phyloP scores from a whole-genome alignment of 2,329 filamentous ascomycete genomes.

The Ramichloridium luteum region DNA sequence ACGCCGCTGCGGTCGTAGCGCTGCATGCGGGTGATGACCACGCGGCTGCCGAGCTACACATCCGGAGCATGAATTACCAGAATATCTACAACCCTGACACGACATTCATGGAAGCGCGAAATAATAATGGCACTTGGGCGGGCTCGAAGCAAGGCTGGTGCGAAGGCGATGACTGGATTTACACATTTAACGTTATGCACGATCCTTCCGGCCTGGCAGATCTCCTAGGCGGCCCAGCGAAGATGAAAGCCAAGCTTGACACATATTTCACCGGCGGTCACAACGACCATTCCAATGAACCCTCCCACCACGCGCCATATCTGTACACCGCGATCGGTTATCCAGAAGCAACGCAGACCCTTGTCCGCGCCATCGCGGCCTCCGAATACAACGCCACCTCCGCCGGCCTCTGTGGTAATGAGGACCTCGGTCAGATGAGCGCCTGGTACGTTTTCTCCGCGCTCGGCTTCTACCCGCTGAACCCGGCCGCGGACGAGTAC shows the following conservation, averaged over 20 bases:
- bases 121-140: constrained; percentile 36
- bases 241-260: constrained; percentile 33
- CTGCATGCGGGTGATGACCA: constrained; percentile 26
- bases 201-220: constrained; percentile 31
- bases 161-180: constrained; percentile 40
- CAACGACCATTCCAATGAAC: constrained; percentile 39
- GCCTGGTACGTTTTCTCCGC: constrained; percentile 39
- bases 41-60: constrained; percentile 23
- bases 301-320: constrained; percentile 38
- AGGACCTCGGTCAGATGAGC: constrained; percentile 40
- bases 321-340: constrained; percentile 34
- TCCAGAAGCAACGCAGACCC: constrained; percentile 28
- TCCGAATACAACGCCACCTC: constrained; percentile 36
- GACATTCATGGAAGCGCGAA: constrained; percentile 37
- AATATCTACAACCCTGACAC: constrained; percentile 34
- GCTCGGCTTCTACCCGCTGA: constrained; percentile 37
- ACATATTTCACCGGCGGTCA: constrained; percentile 34
- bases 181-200: constrained; percentile 39
- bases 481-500: constrained; percentile 35
- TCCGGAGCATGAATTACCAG: constrained; percentile 31
- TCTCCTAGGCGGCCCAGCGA: constrained; percentile 28
- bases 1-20: constrained; percentile 32
- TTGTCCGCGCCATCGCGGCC: constrained; percentile 28
- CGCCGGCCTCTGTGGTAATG: constrained; percentile 36
- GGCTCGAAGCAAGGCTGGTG: constrained; percentile 36